Evolutionary conservation across 140 eudicot genomes (phyloP), one percentile per base, ranked within the genome.

Genomic region (Cichorium intybus): DNA sequence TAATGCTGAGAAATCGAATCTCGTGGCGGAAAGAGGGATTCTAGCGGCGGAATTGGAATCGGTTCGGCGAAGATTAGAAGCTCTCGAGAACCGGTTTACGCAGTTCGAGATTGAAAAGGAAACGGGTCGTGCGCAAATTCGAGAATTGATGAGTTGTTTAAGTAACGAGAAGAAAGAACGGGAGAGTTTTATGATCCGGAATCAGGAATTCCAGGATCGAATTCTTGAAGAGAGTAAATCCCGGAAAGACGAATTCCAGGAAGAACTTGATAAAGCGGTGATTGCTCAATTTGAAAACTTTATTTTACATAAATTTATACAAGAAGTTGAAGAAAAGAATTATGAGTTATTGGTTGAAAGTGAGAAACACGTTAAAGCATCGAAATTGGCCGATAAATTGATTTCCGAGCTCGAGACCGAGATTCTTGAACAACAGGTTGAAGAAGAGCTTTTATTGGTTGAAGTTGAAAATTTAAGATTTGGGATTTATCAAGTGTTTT

Each of bases 311-410:
- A 94, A 86, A 63, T 89, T 94, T 54, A 64, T 94, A 2, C 63
- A 94, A 82, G 99, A 94, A 24, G 81, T 94, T 70, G 99, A 94
- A 68, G 90, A 94, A 59, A 86, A 86, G 73, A 89, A 94, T 68
- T 66, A 73, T 58, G 35, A 73, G 18, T 79, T 94, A 45, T 53
- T 77, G 66, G 56, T 78, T 1, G 95, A 94, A 62, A 78, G 84
- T 33, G 95, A 89, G 75, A 84, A 81, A 55, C 97, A 94, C 26
- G 75, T 84, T 0, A 82, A 83, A 45, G 89, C 88, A 18, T 82
- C 95, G 8, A 89, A 84, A 61, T 71, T 81, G 76, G 84, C 95
- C 0, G 97, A 94, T 72, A 80, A 80, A 54, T 53, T 94, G 79
- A 89, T 93, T 56, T 72, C 85, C 0, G 99, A 94, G 82, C 81